phyloP scores from a whole-genome alignment of 1,139 yeast genomes.

The Taiozyma onychis region DNA sequence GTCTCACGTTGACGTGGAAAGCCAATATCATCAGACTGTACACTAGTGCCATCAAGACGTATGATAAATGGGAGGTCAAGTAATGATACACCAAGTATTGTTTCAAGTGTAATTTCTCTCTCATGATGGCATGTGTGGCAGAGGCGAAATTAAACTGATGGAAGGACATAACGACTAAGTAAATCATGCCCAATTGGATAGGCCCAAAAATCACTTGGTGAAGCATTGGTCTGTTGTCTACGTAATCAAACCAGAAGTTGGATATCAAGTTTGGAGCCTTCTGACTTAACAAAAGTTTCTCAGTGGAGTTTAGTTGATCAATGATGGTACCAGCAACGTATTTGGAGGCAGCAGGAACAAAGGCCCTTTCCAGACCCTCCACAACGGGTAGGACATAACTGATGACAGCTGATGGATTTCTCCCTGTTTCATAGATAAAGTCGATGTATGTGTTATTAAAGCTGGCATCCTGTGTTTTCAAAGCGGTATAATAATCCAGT shows the following conservation, averaged over 20 bases:
- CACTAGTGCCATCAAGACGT: constrained; percentile 37
- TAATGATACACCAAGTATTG: constrained; percentile 38
- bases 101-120: constrained; percentile 32
- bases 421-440: constrained; percentile 39
- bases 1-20: constrained; percentile 32
- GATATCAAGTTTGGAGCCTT: constrained; percentile 44
- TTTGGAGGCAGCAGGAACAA: constrained; percentile 1
- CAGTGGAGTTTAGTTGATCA: constrained; percentile 32
- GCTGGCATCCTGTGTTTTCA: constrained; percentile 23
- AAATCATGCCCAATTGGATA: constrained; percentile 59
- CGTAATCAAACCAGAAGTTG: constrained; percentile 23
- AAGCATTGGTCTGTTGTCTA: constrained; percentile 39
- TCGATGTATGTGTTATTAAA: constrained; percentile 19
- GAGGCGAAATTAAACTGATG: constrained; percentile 46
- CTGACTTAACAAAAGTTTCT: constrained; percentile 54
- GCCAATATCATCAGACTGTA: constrained; percentile 40
- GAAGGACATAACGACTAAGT: constrained; percentile 54
- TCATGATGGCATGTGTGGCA: constrained; percentile 37
- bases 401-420: constrained; percentile 37
- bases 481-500: constrained; percentile 25
- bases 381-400: constrained; percentile 33
- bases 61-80: constrained; percentile 37
- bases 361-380: constrained; percentile 22
- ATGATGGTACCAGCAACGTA: constrained; percentile 10
- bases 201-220: constrained; percentile 50